A percentile compares a stretch with the other conserved stretches of the same genome.
phyloP scores from a whole-genome alignment of 2,329 filamentous ascomycete genomes.

The Aschersonia sp. region DNA sequence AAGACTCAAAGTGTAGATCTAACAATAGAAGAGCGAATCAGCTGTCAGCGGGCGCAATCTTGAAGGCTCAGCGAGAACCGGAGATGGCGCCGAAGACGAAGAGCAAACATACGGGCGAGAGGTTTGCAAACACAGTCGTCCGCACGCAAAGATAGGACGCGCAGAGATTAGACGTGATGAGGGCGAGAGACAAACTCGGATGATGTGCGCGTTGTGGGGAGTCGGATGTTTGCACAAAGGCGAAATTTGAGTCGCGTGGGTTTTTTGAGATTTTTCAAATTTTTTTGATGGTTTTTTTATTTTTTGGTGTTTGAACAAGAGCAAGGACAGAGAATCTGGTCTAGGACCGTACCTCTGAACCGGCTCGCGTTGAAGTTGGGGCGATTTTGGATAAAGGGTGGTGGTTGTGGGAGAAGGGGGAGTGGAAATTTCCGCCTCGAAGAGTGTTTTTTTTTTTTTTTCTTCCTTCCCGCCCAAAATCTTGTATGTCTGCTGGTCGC shows the following conservation, averaged over 20 bases:
- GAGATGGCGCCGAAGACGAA: neutral
- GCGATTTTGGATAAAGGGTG: constrained; percentile 32
- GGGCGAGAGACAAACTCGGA: constrained; percentile 6
- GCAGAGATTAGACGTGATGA: constrained; percentile 1
- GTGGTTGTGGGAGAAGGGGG: constrained; percentile 28
- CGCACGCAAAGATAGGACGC: neutral
- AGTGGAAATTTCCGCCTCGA: constrained; percentile 21
- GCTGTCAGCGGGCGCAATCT: neutral
- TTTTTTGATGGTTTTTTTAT: constrained; percentile 45
- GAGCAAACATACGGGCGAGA: too few relatives aligned
- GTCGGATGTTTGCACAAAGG: constrained; percentile 14
- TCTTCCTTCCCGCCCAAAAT: constrained; percentile 4
- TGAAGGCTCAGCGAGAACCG: neutral
- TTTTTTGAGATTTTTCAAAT: constrained; percentile 42
- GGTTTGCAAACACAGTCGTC: too few relatives aligned
- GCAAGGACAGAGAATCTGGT: constrained; percentile 46
- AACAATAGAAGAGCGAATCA: neutral
- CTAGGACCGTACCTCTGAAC: constrained; percentile 44
- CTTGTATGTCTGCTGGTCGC: neutral
- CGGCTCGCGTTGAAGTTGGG: constrained; percentile 28
- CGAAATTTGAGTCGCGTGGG: constrained; percentile 24
- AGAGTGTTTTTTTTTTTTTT: constrained; percentile 19
- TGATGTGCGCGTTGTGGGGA: constrained; percentile 4
- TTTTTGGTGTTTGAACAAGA: constrained; percentile 27
- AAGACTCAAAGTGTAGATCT: constrained; percentile 3